A percentile compares a stretch with the other conserved stretches of the same genome.
phyloP scores from a whole-genome alignment of 805 yeast genomes.

The Yarrowia deformans region DNA sequence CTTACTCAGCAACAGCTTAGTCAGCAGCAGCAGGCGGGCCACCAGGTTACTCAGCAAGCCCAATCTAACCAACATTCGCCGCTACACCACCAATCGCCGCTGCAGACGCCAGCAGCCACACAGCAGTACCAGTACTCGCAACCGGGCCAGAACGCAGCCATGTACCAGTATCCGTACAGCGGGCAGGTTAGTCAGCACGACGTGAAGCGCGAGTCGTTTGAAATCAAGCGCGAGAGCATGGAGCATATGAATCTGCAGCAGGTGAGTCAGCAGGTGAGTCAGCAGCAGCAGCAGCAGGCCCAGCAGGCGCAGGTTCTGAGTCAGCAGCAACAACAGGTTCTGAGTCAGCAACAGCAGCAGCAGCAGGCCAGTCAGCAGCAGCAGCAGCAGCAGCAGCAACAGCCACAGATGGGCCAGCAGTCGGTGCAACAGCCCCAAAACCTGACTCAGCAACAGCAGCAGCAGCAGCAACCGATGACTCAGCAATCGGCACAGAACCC shows the following conservation, averaged over 20 bases:
- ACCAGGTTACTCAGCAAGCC: too few species aligned
- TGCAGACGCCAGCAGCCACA: constrained; percentile 5
- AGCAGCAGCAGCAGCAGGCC: neutral
- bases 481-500: constrained; percentile 6
- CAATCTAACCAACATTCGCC: constrained; percentile 1
- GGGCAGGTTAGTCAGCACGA: neutral
- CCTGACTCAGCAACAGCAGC: constrained; percentile 13
- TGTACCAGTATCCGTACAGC: constrained; percentile 3
- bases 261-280: neutral
- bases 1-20: neutral
- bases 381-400: neutral
- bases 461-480: constrained; percentile 1
- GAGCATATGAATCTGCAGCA: neutral
- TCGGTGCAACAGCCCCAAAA: neutral
- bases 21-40: neutral
- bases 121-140: constrained; percentile 4
- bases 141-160: neutral
- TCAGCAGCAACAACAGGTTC: neutral
- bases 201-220: constrained; percentile 19
- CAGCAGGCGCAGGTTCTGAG: too few species aligned
- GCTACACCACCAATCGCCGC: constrained; percentile 14
- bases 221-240: constrained; percentile 10
- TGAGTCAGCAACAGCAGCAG: neutral
- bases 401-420: constrained; percentile 1
- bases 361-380: constrained; percentile 1